Evolutionary conservation across 176 grass and related monocot species (phyloP).

Genomic region (Carex scoparia): DNA sequence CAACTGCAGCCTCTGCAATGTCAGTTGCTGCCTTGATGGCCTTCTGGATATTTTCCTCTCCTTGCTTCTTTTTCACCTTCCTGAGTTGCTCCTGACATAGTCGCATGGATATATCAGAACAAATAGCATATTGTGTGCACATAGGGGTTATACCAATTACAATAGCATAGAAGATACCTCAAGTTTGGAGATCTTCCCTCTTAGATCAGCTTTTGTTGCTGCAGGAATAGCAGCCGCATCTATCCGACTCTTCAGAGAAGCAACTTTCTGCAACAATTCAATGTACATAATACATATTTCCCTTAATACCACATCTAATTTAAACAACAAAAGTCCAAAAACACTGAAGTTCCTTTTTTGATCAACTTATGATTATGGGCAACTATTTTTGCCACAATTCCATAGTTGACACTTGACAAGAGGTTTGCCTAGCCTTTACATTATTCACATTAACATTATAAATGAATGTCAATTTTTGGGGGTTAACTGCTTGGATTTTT

Average conservation of each 20-base stretch:
- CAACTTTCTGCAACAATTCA: slow-evolving; percentile 63
- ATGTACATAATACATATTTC: slow-evolving; percentile 17
- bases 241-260: slow-evolving; percentile 63
- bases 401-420: neutral
- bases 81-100: slow-evolving; percentile 62
- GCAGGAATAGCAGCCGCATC: slow-evolving; percentile 80
- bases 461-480: no score
- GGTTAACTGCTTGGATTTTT: no score
- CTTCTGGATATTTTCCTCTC: slow-evolving; percentile 80
- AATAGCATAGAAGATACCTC: slow-evolving; percentile 42
- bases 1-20: slow-evolving; percentile 58
- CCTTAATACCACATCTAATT: slow-evolving; percentile 9
- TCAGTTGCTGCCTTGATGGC: slow-evolving; percentile 58
- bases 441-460: no score
- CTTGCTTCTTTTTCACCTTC: slow-evolving; percentile 89
- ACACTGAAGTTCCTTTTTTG: neutral
- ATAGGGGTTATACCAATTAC: slow-evolving; percentile 9
- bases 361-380: neutral
- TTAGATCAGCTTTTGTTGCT: slow-evolving; percentile 81
- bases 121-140: neutral
- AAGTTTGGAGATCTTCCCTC: slow-evolving; percentile 57
- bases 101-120: slow-evolving; percentile 3
- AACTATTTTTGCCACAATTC: neutral
- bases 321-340: neutral
- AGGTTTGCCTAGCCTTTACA: neutral